These are phyloP conservation scores for Clitocybe nebularis DNA, from an alignment of 1,284 basidiomycete genomes.

Conservation along the genomic window DNA sequence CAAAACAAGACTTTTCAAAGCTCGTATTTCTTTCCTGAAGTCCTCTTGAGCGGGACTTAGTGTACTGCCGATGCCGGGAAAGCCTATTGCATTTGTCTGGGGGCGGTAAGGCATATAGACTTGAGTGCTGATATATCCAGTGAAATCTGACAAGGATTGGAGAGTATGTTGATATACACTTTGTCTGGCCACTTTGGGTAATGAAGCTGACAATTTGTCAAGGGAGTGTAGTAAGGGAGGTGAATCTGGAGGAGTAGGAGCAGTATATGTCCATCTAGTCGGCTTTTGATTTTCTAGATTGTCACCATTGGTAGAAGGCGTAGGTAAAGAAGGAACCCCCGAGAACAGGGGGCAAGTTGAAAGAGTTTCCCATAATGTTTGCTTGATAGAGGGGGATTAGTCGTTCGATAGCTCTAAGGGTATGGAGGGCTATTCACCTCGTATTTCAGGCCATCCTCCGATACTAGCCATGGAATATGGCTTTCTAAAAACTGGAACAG, in stretches of 20 bases:
- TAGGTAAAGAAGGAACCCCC: slow-evolving; percentile 16
- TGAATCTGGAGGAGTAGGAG: slow-evolving; percentile 34
- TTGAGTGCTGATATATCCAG: slow-evolving; percentile 63
- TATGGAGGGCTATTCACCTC: slow-evolving; percentile 38
- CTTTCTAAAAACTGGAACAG: slow-evolving; percentile 54
- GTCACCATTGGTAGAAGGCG: slow-evolving; percentile 15
- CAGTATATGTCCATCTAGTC: slow-evolving; percentile 50
- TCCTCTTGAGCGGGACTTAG: slow-evolving; percentile 54
- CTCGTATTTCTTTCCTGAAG: slow-evolving; percentile 57
- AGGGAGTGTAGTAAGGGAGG: slow-evolving; percentile 48
- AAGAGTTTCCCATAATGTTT: slow-evolving; percentile 57
- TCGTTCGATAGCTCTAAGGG: background rate
- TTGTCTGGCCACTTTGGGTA: slow-evolving; percentile 34
- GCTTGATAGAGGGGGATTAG: slow-evolving; percentile 32
- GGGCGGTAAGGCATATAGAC: slow-evolving; percentile 46
- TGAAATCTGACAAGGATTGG: slow-evolving; percentile 57
- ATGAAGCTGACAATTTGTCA: slow-evolving; percentile 35
- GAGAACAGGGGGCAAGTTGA: slow-evolving; percentile 49
- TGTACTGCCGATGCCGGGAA: slow-evolving; percentile 19
- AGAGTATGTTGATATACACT: slow-evolving; percentile 48
- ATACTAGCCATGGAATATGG: slow-evolving; percentile 51
- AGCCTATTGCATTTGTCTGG: slow-evolving; percentile 26
- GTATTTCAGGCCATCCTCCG: slow-evolving; percentile 44
- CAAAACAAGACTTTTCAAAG: slow-evolving; percentile 63
- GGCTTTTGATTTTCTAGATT: slow-evolving; percentile 21